Percentiles rank a stretch among this genome's conserved stretches.
These are phyloP conservation scores for Globisporangium emineosum DNA, from an alignment of 352 stramenopile genomes.

Conservation along the genomic window DNA sequence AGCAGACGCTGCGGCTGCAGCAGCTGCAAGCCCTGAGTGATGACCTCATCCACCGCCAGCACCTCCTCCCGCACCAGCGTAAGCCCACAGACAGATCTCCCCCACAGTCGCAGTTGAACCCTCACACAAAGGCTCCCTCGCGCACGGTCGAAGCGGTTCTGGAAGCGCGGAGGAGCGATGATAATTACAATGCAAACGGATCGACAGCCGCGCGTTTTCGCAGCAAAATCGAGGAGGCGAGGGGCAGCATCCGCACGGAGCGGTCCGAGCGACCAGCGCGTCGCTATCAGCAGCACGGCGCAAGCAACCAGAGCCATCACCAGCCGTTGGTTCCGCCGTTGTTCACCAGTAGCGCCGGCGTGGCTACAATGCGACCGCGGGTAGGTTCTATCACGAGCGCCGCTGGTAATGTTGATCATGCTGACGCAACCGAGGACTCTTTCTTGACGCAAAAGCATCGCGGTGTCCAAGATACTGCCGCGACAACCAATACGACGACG, in stretches of 20 bases:
- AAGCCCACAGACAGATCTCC: too few species aligned
- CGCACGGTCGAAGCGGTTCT: conserved; percentile 50
- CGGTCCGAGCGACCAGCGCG: conserved; percentile 24
- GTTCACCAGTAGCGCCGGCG: neutral
- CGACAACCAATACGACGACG: neutral
- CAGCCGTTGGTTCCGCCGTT: conserved; percentile 18
- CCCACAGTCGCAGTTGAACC: conserved; percentile 10
- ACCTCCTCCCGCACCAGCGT: conserved; percentile 19
- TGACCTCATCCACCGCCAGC: conserved; percentile 29
- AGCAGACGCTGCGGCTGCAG: conserved; percentile 47
- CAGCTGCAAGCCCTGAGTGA: conserved; percentile 37
- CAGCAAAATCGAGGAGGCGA: conserved; percentile 38
- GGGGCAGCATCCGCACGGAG: conserved; percentile 48
- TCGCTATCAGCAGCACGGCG: neutral
- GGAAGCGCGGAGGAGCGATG: conserved; percentile 21
- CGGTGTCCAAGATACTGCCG: neutral
- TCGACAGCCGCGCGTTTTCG: conserved; percentile 29
- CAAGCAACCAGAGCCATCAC: neutral
- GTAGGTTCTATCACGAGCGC: neutral
- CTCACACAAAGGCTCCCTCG: conserved; percentile 2
- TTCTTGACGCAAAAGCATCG: neutral
- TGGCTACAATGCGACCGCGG: neutral
- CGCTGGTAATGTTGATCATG: neutral
- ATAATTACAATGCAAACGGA: neutral
- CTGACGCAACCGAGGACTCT: neutral